These are phyloP conservation scores for Talaromyces verruculosus DNA, from an alignment of 2,329 filamentous ascomycete species.

Conservation along the genomic window DNA sequence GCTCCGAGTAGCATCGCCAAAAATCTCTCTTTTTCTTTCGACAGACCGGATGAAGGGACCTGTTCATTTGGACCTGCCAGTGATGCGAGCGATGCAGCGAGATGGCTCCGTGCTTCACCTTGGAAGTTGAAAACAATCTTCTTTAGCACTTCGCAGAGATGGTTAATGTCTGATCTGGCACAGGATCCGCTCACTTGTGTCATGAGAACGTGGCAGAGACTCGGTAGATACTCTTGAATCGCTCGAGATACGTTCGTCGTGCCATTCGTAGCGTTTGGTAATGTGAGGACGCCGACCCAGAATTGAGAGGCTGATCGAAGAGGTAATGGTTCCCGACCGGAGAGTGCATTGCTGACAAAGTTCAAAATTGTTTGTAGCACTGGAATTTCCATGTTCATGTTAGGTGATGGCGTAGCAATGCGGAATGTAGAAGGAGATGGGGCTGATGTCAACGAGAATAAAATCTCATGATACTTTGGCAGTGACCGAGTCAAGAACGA, in stretches of 20 bases:
- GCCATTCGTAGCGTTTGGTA: conserved; percentile 28
- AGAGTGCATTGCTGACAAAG: conserved; percentile 43
- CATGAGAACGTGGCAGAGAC: conserved; percentile 42
- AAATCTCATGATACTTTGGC: conserved; percentile 41
- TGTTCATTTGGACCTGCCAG: conserved; percentile 24
- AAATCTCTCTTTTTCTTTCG: conserved; percentile 44
- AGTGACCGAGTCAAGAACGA: conserved; percentile 47
- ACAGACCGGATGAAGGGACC: conserved; percentile 23
- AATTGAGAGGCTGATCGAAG: conserved; percentile 48
- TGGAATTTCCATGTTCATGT: conserved; percentile 24
- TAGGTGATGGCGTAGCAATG: conserved; percentile 20
- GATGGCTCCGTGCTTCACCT: conserved; percentile 39
- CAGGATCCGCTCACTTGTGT: conserved; percentile 45
- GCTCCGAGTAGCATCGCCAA: conserved; percentile 41
- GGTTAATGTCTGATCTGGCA: conserved; percentile 47
- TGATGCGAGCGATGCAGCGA: conserved; percentile 38
- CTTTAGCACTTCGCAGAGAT: conserved; percentile 44
- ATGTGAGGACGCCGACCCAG: conserved; percentile 42
- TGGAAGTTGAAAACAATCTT: conserved; percentile 45
- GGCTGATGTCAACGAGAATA: conserved; percentile 38
- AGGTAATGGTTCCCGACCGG: conserved; percentile 46
- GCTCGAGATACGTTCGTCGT: conserved; percentile 29
- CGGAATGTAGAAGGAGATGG: conserved; percentile 22
- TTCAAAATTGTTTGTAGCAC: conserved; percentile 40
- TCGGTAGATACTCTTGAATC: conserved; percentile 38